Percentiles rank a stretch among this genome's conserved stretches.
These are phyloP conservation scores for Eucalyptus guilfoylei DNA, from an alignment of 345 rosid species.

Conservation along the genomic window DNA sequence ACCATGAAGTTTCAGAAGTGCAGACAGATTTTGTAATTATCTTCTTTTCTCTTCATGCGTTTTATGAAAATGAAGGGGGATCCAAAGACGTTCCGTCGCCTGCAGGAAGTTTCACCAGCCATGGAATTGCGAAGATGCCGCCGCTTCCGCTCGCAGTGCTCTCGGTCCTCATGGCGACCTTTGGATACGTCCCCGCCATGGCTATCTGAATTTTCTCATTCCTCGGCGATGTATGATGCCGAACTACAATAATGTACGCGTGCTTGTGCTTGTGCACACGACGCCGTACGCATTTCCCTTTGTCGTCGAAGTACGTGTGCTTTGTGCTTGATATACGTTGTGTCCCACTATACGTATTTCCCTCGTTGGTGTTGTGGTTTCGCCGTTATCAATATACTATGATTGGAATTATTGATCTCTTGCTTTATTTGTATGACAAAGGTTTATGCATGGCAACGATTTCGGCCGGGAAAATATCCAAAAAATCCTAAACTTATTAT, in stretches of 20 bases:
- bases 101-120: neutral
- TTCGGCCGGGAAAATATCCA: neutral
- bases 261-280: neutral
- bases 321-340: neutral
- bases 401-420: neutral
- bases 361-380: neutral
- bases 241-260: neutral
- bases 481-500: too few species aligned
- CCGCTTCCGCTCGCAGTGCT: slow-evolving; percentile 3
- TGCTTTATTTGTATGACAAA: neutral
- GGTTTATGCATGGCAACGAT: neutral
- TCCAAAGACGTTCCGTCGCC: neutral
- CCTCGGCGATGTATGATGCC: neutral
- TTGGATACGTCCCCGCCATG: neutral
- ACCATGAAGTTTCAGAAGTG: too few species aligned
- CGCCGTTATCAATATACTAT: neutral
- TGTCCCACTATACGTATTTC: neutral
- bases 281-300: neutral
- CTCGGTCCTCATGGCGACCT: slow-evolving; percentile 5
- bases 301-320: neutral
- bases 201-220: neutral
- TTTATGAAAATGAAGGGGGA: neutral
- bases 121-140: neutral
- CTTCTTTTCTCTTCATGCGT: neutral
- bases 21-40: neutral